A percentile compares a stretch with the other conserved stretches of the same genome.
phyloP scores from a whole-genome alignment of 208 protist genomes.

The Acanthamoeba triangularis region DNA sequence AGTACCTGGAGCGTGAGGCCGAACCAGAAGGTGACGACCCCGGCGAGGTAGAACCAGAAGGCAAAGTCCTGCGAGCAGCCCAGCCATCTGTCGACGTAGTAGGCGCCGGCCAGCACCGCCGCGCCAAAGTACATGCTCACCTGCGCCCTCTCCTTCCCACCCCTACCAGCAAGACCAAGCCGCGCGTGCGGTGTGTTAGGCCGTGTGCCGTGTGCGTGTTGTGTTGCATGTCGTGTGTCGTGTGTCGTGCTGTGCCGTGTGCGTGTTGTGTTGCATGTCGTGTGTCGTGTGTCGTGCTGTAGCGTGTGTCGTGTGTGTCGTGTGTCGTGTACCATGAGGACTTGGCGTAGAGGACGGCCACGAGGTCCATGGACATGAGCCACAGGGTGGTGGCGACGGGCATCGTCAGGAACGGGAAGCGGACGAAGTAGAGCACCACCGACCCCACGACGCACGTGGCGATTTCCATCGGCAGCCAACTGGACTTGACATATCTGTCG shows the following conservation, averaged over 20 bases:
- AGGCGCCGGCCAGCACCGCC: background rate
- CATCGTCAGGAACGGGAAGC: constrained; percentile 27
- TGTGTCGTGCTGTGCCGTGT: no score
- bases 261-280: no score
- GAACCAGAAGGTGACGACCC: background rate
- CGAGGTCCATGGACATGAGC: constrained; percentile 24
- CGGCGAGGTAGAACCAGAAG: constrained; percentile 15
- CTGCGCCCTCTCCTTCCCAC: no score
- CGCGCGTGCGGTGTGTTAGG: no score
- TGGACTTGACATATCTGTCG: background rate
- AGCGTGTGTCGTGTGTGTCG: no score
- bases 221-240: no score
- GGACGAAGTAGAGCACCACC: background rate
- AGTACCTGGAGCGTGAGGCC: background rate
- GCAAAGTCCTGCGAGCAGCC: constrained; percentile 9
- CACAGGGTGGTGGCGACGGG: background rate
- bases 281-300: no score
- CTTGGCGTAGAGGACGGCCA: background rate
- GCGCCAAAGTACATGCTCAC: constrained; percentile 17
- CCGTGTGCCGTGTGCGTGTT: no score
- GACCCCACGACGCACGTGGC: background rate
- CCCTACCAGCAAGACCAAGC: no score
- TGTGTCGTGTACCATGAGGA: background rate
- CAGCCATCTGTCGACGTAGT: background rate
- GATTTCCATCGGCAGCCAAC: constrained; percentile 16